phyloP scores from a whole-genome alignment of 225 moss, liverwort and hornwort genomes.

The Polytrichum formosum region DNA sequence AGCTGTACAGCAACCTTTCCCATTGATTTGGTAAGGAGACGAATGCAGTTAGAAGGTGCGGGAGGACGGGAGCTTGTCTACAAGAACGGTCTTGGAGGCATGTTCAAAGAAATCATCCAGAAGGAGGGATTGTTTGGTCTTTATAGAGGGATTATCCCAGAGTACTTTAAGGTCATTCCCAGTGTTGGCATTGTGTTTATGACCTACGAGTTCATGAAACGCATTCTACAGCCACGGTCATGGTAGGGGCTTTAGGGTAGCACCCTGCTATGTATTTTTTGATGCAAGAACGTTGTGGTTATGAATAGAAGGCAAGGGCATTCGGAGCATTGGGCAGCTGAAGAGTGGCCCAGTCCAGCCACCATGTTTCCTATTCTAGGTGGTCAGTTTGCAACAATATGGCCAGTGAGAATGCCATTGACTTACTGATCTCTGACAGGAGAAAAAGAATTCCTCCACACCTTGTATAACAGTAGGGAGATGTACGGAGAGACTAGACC shows the following conservation, averaged over 20 bases:
- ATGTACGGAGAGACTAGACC: constrained; percentile 47
- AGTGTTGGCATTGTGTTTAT: constrained; percentile 99
- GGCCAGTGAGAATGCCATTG: constrained; percentile 19
- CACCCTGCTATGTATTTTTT: constrained; percentile 24
- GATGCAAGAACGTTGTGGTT: constrained; percentile 24
- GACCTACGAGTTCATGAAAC: constrained; percentile 99
- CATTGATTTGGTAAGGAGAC: constrained; percentile 87
- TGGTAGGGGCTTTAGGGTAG: constrained; percentile 56
- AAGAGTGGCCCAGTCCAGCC: constrained; percentile 25
- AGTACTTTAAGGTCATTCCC: constrained; percentile 98
- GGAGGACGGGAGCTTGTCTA: constrained; percentile 82
- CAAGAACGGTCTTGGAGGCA: constrained; percentile 71
- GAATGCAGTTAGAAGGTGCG: constrained; percentile 99
- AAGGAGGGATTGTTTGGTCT: constrained; percentile 82
- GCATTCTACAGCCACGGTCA: constrained; percentile 69
- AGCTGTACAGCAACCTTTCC: constrained; percentile 83
- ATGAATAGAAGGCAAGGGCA: constrained; percentile 22
- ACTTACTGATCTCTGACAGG: constrained; percentile 26
- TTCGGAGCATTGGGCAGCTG: constrained; percentile 32
- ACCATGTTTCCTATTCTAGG: constrained; percentile 26
- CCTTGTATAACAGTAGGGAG: constrained; percentile 56
- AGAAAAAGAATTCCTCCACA: constrained; percentile 18
- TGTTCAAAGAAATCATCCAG: constrained; percentile 69
- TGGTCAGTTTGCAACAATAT: constrained; percentile 24
- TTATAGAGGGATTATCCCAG: constrained; percentile 94